Evolutionary conservation across 202 grass and related monocot genomes (phyloP), one percentile per base, ranked within the genome.

Genomic region (Hordeum pubiflorum): DNA sequence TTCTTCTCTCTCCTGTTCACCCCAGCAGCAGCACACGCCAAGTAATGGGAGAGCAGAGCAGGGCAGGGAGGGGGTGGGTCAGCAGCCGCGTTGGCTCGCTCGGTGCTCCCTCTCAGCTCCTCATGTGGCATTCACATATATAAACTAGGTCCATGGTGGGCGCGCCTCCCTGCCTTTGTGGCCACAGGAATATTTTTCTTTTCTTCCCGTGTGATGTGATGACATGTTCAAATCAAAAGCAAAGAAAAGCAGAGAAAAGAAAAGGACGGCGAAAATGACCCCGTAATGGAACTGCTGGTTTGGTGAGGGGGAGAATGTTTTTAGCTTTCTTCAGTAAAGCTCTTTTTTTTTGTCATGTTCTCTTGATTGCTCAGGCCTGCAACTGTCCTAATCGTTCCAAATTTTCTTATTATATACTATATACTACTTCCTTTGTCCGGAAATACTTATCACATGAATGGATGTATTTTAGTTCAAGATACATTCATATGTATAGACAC

Each of bases 1-100:
- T 63, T 7, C 40, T 50, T 72, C 55, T 81, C 56, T 60, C 80
- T 46, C 23, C 58, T 72, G 38, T 62, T 50, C 20, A 82, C 29
- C 80, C 1, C 58, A 24, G 26, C 29, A 20, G 31, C 20, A 66
- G 41, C 81, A 22, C 15, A 66, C 39, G 33, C 48, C 38, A 33
- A 33, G 50, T 54, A 48, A 26, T 12, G 13, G 5, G 27, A 82
- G 68, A 63, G 24, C 18, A 75, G 34, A 67, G 10, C 39, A 41
- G 31, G 5, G 31, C 29, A 31, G 29, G 62, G 14, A 57, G 72
- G 43, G 58, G 29, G 29, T 24, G 50, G 71, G 71, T 57, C 62
- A 48, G 33, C 61, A 44, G 34, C 13, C 13, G 65, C 39, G 13
- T 14, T 17, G 39, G 39, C 39, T 82, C 27, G 39, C 39, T 82